These are phyloP conservation scores for Ascocoryne sarcoides DNA, from an alignment of 2,329 filamentous ascomycete genomes.

Conservation along the genomic window DNA sequence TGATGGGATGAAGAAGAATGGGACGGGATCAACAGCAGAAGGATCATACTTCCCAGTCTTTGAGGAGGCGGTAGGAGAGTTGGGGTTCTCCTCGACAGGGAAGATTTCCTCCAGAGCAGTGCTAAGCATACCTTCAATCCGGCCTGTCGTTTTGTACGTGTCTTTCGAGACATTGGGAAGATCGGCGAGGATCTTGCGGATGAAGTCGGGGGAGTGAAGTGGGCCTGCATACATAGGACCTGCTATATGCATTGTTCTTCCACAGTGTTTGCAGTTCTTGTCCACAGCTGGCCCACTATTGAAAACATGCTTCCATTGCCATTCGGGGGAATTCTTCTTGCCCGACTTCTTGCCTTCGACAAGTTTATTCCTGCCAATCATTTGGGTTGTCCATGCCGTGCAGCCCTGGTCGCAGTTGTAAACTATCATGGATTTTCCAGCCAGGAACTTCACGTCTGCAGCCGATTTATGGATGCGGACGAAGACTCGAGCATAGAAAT, in stretches of 20 bases:
- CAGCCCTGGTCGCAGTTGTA: constrained; percentile 89
- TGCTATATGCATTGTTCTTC: constrained; percentile 73
- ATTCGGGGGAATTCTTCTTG: constrained; percentile 25
- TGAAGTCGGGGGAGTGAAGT: constrained; percentile 75
- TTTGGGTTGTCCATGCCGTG: constrained; percentile 82
- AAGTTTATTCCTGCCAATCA: constrained; percentile 60
- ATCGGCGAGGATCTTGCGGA: constrained; percentile 67
- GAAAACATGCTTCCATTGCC: constrained; percentile 66
- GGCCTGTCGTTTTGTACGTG: constrained; percentile 68
- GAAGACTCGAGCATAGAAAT: constrained; percentile 90
- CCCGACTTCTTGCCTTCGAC: constrained; percentile 61
- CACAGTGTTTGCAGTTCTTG: constrained; percentile 71
- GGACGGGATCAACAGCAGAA: constrained; percentile 61
- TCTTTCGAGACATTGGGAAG: constrained; percentile 58
- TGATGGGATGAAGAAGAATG: constrained; percentile 80
- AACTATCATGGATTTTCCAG: constrained; percentile 84
- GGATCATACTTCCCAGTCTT: constrained; percentile 40
- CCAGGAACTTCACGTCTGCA: constrained; percentile 79
- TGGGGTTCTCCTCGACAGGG: constrained; percentile 11
- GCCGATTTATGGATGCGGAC: constrained; percentile 73
- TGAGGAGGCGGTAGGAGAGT: constrained; percentile 31
- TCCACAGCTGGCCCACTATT: constrained; percentile 60
- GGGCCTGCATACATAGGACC: constrained; percentile 95
- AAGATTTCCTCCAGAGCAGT: constrained; percentile 70
- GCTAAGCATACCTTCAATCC: constrained; percentile 85